Evolutionary conservation across 2,329 filamentous ascomycete genomes (phyloP).

Genomic region (Arthrobotrys entomopaga): DNA sequence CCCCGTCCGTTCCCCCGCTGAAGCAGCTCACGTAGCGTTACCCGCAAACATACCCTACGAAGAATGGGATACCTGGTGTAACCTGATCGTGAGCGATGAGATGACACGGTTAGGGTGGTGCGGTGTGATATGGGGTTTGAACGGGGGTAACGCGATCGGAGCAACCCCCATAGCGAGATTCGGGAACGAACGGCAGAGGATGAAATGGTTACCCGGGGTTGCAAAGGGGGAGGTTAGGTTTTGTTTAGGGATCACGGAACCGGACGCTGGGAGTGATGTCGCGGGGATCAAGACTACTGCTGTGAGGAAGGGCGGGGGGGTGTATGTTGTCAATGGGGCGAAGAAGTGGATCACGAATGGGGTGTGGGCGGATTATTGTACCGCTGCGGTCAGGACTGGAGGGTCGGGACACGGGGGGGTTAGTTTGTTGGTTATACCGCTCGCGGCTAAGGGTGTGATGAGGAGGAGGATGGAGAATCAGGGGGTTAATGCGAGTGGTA

Average conservation of each 20-base stretch:
- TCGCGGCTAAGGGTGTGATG: conserved; percentile 71
- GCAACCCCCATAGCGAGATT: conserved; percentile 72
- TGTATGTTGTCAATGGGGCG: conserved; percentile 77
- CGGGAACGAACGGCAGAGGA: conserved; percentile 71
- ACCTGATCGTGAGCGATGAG: conserved; percentile 69
- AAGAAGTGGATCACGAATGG: conserved; percentile 86
- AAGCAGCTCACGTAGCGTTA: conserved; percentile 61
- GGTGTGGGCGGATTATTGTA: conserved; percentile 74
- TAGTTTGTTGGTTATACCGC: conserved; percentile 74
- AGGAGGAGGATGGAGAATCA: conserved; percentile 72
- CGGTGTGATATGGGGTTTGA: conserved; percentile 70
- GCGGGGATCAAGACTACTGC: conserved; percentile 77
- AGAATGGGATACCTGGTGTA: conserved; percentile 70
- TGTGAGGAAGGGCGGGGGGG: conserved; percentile 70
- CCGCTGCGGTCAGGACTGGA: conserved; percentile 79
- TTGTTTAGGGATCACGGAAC: conserved; percentile 78
- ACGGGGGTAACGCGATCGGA: conserved; percentile 72
- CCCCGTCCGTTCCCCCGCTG: conserved; percentile 59
- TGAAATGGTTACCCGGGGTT: conserved; percentile 69
- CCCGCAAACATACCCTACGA: conserved; percentile 65
- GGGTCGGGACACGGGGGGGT: conserved; percentile 72
- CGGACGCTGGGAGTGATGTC: conserved; percentile 77
- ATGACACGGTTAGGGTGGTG: conserved; percentile 68
- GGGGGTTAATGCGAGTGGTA: conserved; percentile 73
- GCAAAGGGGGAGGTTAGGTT: conserved; percentile 71